phyloP scores from a whole-genome alignment of 495 filamentous ascomycete genomes.

The Penicillium taxi region DNA sequence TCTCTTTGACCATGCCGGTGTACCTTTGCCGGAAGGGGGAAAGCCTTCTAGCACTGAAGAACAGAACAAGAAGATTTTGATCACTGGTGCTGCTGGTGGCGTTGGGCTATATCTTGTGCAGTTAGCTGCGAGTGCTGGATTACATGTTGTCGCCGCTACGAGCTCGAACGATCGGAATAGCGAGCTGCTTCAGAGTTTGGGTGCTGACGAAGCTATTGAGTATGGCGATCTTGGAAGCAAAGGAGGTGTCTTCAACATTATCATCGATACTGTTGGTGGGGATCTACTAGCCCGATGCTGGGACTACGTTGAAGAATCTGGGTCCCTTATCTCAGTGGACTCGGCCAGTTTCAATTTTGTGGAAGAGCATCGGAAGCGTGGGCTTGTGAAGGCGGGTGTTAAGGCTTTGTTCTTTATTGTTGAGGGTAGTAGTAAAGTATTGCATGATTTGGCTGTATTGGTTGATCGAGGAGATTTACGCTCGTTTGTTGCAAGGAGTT shows the following conservation, averaged over 20 bases:
- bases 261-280: slow-evolving; percentile 17
- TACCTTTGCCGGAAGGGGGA: slow-evolving; percentile 5
- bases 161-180: slow-evolving; percentile 23
- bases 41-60: too few relatives aligned
- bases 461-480: slow-evolving; percentile 13
- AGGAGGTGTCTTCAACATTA: slow-evolving; percentile 1
- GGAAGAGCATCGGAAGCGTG: slow-evolving; percentile 26
- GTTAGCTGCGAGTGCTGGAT: slow-evolving; percentile 18
- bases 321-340: slow-evolving; percentile 1
- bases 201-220: slow-evolving; percentile 2
- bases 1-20: slow-evolving; percentile 22
- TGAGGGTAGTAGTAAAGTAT: slow-evolving; percentile 9
- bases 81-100: slow-evolving; percentile 28
- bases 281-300: slow-evolving; percentile 8
- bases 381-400: slow-evolving; percentile 9
- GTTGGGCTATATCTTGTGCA: slow-evolving; percentile 32
- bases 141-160: slow-evolving; percentile 21
- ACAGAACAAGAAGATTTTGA: slow-evolving; percentile 10
- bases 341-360: slow-evolving; percentile 25
- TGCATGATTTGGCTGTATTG: slow-evolving; percentile 14
- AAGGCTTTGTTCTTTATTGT: slow-evolving; percentile 29
- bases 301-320: slow-evolving; percentile 10
- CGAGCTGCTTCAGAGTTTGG: slow-evolving; percentile 16
- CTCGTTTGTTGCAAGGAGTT: slow-evolving; percentile 22
- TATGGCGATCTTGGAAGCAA: neutral